Evolutionary conservation across 306 rosid species (phyloP).

Genomic region (Cucumis hystrix): DNA sequence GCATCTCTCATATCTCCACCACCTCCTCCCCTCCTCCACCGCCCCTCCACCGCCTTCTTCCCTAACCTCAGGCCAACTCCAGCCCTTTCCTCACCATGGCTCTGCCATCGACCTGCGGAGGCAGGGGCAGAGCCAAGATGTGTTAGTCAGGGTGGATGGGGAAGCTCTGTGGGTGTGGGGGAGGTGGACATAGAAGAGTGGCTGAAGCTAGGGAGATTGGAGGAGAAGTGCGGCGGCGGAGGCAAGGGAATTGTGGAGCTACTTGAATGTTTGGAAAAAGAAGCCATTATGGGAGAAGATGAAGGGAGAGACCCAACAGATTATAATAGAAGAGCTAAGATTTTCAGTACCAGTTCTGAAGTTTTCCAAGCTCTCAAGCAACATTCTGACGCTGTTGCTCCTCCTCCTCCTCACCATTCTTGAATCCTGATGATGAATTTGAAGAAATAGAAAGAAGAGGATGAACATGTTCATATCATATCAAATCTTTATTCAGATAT

Average conservation of each 20-base stretch:
- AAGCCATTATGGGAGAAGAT: constrained; percentile 87
- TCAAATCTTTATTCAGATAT: background rate
- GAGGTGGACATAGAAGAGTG: constrained; percentile 28
- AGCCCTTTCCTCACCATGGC: background rate
- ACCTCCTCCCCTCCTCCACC: background rate
- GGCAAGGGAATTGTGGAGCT: constrained; percentile 35
- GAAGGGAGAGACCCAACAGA: constrained; percentile 57
- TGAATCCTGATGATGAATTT: background rate
- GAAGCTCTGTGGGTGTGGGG: constrained; percentile 3
- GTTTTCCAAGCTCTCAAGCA: constrained; percentile 69
- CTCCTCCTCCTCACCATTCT: background rate
- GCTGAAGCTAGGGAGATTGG: constrained; percentile 17
- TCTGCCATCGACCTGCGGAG: background rate
- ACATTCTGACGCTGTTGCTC: background rate
- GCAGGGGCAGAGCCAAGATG: background rate
- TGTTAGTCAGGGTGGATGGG: background rate
- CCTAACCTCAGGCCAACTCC: background rate
- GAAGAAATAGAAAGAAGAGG: background rate
- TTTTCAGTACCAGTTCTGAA: constrained; percentile 46
- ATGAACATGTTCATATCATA: background rate
- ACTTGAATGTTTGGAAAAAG: constrained; percentile 62
- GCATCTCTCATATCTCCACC: background rate
- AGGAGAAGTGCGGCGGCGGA: constrained; percentile 43
- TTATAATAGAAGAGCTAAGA: constrained; percentile 64
- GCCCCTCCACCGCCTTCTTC: background rate